Conservation (phyloP, 2,329 filamentous ascomycete species). For the Colletotrichum shisoi region DNA sequence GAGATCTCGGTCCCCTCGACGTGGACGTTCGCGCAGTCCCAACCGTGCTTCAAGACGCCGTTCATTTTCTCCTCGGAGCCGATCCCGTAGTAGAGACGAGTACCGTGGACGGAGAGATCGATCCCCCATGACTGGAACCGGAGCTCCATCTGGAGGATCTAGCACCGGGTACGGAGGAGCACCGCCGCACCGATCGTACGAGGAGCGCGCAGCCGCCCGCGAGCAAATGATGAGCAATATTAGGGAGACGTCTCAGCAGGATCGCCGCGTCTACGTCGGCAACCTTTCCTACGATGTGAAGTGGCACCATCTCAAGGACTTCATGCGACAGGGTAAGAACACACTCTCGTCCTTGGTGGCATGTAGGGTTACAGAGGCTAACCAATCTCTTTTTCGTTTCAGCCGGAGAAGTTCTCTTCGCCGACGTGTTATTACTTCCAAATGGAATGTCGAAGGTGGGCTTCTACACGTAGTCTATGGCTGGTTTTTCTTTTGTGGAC, state of each 20-base stretch:
- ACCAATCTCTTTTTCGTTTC: constrained; percentile 43
- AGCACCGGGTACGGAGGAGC: constrained; percentile 71
- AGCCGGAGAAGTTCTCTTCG: constrained; percentile 99
- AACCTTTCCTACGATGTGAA: constrained; percentile 99
- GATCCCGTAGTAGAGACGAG: constrained; percentile 79
- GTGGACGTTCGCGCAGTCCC: constrained; percentile 84
- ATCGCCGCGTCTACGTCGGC: constrained; percentile 98
- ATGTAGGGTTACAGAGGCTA: constrained; percentile 40
- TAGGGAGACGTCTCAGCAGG: constrained; percentile 94
- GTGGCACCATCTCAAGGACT: constrained; percentile 99
- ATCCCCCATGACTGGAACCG: constrained; percentile 84
- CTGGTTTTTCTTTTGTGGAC: constrained; percentile 79
- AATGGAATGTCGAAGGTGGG: constrained; percentile 99
- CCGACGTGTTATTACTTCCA: constrained; percentile 98
- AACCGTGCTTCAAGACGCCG: constrained; percentile 73
- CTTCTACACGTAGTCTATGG: constrained; percentile 87
- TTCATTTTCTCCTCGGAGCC: constrained; percentile 80
- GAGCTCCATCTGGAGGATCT: constrained; percentile 73
- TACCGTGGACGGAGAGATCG: constrained; percentile 78
- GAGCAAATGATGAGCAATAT: constrained; percentile 97
- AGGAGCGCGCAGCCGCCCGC: constrained; percentile 83
- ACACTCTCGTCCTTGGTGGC: not conserved
- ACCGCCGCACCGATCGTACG: constrained; percentile 73
- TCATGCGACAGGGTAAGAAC: constrained; percentile 96
- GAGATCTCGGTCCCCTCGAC: constrained; percentile 80